A percentile compares a stretch with the other conserved stretches of the same genome.
phyloP scores from a whole-genome alignment of 1,284 basidiomycete genomes.

The Ustanciosporium gigantosporum region DNA sequence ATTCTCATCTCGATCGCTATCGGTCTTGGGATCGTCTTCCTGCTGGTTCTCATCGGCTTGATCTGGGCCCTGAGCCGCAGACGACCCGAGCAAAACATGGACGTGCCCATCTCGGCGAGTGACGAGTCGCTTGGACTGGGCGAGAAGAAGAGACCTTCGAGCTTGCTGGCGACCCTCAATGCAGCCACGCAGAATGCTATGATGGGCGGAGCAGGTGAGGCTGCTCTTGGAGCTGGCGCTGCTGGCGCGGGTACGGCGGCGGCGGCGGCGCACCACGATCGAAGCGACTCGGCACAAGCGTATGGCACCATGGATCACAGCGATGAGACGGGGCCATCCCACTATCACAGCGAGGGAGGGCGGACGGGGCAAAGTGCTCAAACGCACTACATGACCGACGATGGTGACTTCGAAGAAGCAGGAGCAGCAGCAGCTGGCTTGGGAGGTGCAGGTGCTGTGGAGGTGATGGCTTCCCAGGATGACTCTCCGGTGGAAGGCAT shows the following conservation, averaged over 20 bases:
- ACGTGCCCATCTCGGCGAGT: constrained; percentile 34
- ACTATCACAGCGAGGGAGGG: constrained; percentile 47
- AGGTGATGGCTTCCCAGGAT: constrained; percentile 5
- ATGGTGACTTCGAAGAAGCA: constrained; percentile 21
- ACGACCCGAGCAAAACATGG: constrained; percentile 35
- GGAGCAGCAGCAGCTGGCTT: constrained; percentile 67
- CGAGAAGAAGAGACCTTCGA: constrained; percentile 49
- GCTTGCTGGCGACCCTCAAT: constrained; percentile 55
- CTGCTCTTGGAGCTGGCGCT: constrained; percentile 66
- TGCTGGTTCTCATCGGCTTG: constrained; percentile 83
- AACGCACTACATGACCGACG: constrained; percentile 60
- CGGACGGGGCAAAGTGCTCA: constrained; percentile 25
- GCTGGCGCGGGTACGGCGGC: constrained; percentile 14
- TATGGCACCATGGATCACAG: constrained; percentile 28
- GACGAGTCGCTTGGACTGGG: constrained; percentile 44
- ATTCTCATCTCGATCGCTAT: constrained; percentile 97
- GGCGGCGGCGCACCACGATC: constrained; percentile 35
- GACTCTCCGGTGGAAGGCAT: constrained; percentile 45
- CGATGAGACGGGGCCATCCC: constrained; percentile 61
- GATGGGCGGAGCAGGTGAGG: constrained; percentile 75
- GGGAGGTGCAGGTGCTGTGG: constrained; percentile 11
- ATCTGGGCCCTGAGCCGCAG: constrained; percentile 84
- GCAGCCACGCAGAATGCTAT: constrained; percentile 77
- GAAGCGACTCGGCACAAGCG: constrained; percentile 63
- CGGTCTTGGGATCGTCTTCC: constrained; percentile 88